Percentiles rank a stretch among this genome's conserved stretches.
Evolutionary conservation across 331 rosid genomes (phyloP).

Genomic region (Arachis monticola): DNA sequence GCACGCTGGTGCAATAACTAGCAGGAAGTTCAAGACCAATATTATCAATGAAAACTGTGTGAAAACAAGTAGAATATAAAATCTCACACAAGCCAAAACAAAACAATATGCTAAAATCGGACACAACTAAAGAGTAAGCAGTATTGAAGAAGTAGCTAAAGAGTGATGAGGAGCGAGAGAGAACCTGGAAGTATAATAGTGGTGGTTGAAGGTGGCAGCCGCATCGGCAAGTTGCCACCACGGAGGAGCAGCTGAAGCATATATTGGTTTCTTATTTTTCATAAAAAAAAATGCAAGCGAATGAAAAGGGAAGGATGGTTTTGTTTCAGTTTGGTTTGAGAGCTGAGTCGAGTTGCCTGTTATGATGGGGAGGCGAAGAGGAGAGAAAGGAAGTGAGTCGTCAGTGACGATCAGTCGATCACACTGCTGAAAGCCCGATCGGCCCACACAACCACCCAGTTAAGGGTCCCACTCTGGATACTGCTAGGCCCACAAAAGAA

Average conservation of each 20-base stretch:
- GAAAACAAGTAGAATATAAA: not conserved
- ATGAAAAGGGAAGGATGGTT: not conserved
- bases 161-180: not conserved
- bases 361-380: not conserved
- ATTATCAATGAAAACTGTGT: not conserved
- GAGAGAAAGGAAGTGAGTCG: too few relatives aligned
- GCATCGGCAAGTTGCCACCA: not conserved
- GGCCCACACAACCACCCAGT: not conserved
- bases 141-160: not conserved
- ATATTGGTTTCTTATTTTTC: not conserved
- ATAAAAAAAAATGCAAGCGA: not conserved
- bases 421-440: not conserved
- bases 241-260: not conserved
- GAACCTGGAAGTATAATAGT: conserved; percentile 31
- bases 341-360: not conserved
- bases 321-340: not conserved
- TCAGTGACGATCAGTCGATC: too few relatives aligned
- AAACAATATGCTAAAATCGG: not conserved
- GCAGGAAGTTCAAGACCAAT: not conserved
- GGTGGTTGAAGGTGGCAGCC: conserved; percentile 28
- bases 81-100: not conserved
- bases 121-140: not conserved
- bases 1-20: not conserved
- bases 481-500: too few relatives aligned
- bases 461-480: not conserved